Base-by-base conservation (phyloP, 495 filamentous ascomycete genomes). In the Tuber umbilicatum region DNA sequence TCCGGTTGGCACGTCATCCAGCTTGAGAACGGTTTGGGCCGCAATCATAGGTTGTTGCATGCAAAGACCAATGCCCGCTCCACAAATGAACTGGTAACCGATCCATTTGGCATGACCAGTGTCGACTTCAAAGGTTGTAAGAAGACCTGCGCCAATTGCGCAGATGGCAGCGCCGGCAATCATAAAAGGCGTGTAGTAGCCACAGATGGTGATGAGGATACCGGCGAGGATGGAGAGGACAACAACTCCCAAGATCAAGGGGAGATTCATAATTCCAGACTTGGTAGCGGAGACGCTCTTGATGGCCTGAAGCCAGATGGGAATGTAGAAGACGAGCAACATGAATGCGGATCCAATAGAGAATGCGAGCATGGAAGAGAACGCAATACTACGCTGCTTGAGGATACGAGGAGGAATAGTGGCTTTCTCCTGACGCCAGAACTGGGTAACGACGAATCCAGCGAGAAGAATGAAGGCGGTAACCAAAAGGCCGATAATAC, bases 241-340 rank as follows among this genome's bases (percentile, higher is more conserved):
- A 23, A 92, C 89, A 5, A 89, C 83, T 4, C 83, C 81, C 31
- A 94, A 85, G 31, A 97, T 87, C 83, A 92, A 86, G 0, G 93
- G 93, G 17, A 97, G 84, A 75, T 90, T 92, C 83, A 89, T 88
- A 81, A 96, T 91, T 35, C 94, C 94, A 0, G 91, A 93, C 47
- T 88, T 84, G 19, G 89, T 87, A 19, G 93, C 91, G 0, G 85
- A 85, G 0, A 87, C 88, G 70, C 86, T 88, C 81, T 94, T 90
- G 82, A 97, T 89, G 9, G 92, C 89, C 80, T 97, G 94, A 86
- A 97, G 96, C 91, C 91, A 97, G 78, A 94, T 91, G 0, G 94
- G 93, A 31, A 97, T 83, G 85, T 91, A 91, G 82, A 90, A 93
- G 31, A 90, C 83, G 3, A 89, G 83, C n/a, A 91, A 83, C 73